Evolutionary conservation across 768 basidiomycete species (phyloP).

Genomic region (Phylloporus scabripes): DNA sequence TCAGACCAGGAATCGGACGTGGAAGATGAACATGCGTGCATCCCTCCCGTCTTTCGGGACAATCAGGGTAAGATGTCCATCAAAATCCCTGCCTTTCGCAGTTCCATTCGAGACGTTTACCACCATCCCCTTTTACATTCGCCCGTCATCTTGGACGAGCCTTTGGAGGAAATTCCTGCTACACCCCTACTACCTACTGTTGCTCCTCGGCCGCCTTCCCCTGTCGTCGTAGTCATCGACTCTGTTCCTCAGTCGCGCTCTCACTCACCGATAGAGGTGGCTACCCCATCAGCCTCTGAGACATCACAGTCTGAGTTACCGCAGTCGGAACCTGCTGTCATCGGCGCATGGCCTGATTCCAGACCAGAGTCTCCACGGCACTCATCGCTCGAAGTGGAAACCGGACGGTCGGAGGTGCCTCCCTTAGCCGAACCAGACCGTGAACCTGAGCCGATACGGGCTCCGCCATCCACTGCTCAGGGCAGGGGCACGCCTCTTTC

Average conservation of each 20-base stretch:
- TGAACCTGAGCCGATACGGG: constrained; percentile 5
- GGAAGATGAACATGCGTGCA: constrained; percentile 40
- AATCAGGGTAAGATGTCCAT: constrained; percentile 13
- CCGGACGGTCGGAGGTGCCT: constrained; percentile 5
- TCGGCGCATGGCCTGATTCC: constrained; percentile 42
- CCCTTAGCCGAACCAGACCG: background rate
- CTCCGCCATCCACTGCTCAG: constrained; percentile 5
- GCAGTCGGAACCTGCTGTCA: constrained; percentile 33
- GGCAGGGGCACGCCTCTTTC: constrained; percentile 11
- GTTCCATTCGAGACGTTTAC: constrained; percentile 28
- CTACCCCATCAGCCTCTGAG: constrained; percentile 31
- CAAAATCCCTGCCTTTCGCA: constrained; percentile 31
- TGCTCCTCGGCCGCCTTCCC: constrained; percentile 10
- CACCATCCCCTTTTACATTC: constrained; percentile 8
- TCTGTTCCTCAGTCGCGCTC: constrained; percentile 32
- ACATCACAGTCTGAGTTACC: constrained; percentile 15
- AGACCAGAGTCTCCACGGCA: constrained; percentile 30
- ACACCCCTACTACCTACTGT: constrained; percentile 7
- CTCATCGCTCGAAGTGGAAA: constrained; percentile 10
- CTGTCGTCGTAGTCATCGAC: constrained; percentile 14
- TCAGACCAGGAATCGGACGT: constrained; percentile 47
- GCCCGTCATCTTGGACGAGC: constrained; percentile 8
- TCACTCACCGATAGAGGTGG: constrained; percentile 46
- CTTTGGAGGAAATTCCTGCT: constrained; percentile 6
- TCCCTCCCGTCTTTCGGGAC: constrained; percentile 13